Evolutionary conservation across 2,329 filamentous ascomycete genomes (phyloP).

Genomic region (Fonsecaea monophora): DNA sequence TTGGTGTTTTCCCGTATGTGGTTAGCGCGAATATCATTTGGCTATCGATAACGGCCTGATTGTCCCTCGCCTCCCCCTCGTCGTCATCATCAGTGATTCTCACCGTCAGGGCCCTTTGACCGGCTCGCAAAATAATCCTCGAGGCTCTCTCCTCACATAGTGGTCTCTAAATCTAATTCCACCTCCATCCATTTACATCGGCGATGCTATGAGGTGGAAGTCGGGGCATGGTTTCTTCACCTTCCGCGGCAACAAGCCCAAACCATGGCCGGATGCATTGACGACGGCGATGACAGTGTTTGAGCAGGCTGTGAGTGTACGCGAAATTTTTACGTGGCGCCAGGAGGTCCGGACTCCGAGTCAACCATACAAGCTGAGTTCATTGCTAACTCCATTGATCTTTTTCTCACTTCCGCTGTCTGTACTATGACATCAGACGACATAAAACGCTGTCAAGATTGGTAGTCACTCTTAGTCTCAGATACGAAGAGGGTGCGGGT

Average conservation of each 20-base stretch:
- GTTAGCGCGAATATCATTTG: constrained; percentile 13
- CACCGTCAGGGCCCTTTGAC: constrained; percentile 3
- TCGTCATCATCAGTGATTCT: background rate
- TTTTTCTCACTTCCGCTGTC: background rate
- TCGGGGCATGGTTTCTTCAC: constrained; percentile 55
- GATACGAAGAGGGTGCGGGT: background rate
- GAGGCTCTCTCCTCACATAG: constrained; percentile 11
- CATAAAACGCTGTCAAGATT: background rate
- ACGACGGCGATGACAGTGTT: constrained; percentile 8
- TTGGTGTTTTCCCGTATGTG: constrained; percentile 18
- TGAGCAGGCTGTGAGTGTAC: background rate
- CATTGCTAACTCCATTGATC: constrained; percentile 9
- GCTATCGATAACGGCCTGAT: background rate
- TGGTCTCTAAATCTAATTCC: constrained; percentile 44
- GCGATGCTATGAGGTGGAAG: constrained; percentile 50
- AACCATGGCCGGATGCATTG: constrained; percentile 47
- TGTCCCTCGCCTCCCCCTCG: background rate
- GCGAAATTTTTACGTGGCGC: background rate
- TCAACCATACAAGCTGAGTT: constrained; percentile 9
- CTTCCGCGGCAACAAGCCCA: constrained; percentile 55
- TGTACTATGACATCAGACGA: background rate
- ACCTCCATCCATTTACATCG: constrained; percentile 50
- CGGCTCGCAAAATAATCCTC: constrained; percentile 22
- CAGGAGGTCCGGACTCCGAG: constrained; percentile 12
- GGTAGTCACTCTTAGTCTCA: background rate